Evolutionary conservation across 2,329 filamentous ascomycete species (phyloP).

Genomic region (Chaetomiaceae sp.): DNA sequence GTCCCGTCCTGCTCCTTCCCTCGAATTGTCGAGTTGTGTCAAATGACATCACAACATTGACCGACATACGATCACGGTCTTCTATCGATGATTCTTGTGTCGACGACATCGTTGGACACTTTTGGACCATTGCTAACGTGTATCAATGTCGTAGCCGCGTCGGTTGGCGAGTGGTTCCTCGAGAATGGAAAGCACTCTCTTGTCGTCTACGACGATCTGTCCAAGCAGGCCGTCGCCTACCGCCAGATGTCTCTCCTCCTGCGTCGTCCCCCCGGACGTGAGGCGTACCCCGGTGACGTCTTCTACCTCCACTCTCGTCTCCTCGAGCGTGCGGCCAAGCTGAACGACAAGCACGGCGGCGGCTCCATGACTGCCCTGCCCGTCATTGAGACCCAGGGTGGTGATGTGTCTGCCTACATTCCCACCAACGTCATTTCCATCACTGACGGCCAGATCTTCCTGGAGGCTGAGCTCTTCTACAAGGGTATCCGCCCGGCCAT

Average conservation of each 20-base stretch:
- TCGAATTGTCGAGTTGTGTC: no score
- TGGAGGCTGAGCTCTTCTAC: slow-evolving; percentile 99
- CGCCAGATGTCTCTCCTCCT: slow-evolving; percentile 98
- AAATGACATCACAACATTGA: no score
- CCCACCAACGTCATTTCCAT: slow-evolving; percentile 99
- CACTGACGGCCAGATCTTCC: slow-evolving; percentile 99
- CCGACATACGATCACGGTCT: no score
- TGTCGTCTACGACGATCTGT: slow-evolving; percentile 90
- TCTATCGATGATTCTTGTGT: no score
- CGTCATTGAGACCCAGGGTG: slow-evolving; percentile 98
- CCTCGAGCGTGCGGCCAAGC: slow-evolving; percentile 98
- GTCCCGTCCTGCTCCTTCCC: neutral
- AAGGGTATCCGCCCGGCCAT: slow-evolving; percentile 99
- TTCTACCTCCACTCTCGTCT: slow-evolving; percentile 99
- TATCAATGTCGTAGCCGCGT: no score
- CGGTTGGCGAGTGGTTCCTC: slow-evolving; percentile 62
- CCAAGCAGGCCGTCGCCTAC: slow-evolving; percentile 96
- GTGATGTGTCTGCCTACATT: slow-evolving; percentile 99
- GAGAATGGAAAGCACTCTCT: slow-evolving; percentile 85
- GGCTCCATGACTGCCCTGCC: slow-evolving; percentile 96
- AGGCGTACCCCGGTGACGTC: slow-evolving; percentile 98
- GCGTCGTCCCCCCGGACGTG: slow-evolving; percentile 95
- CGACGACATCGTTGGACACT: no score
- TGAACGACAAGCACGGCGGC: slow-evolving; percentile 91
- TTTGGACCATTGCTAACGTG: no score